Conservation (phyloP, 345 rosid species). For the Lepidium didymum region DNA sequence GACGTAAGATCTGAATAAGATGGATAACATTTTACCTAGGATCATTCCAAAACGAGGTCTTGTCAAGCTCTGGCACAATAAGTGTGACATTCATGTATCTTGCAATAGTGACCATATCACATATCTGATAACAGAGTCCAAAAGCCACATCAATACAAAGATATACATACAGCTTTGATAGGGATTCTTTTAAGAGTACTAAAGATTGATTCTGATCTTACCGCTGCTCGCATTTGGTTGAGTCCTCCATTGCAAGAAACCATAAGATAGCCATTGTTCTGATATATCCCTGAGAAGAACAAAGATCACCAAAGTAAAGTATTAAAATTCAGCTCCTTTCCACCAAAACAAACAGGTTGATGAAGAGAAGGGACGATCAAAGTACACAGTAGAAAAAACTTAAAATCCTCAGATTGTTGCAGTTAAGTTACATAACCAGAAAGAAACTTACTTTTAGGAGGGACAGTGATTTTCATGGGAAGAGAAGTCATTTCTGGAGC, state of each 20-base stretch:
- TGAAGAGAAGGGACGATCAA: background rate
- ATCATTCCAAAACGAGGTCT: conserved; percentile 87
- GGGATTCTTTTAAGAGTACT: background rate
- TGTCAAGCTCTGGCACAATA: conserved; percentile 83
- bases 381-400: background rate
- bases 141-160: background rate
- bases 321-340: background rate
- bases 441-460: conserved; percentile 70
- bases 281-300: conserved; percentile 62
- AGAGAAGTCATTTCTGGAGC: conserved; percentile 35
- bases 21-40: conserved; percentile 42
- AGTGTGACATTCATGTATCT: conserved; percentile 80
- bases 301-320: background rate
- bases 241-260: conserved; percentile 95
- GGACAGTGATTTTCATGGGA: conserved; percentile 42
- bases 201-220: conserved; percentile 17
- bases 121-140: conserved; percentile 41
- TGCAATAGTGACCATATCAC: conserved; percentile 89
- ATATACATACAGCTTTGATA: background rate
- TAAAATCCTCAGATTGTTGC: background rate
- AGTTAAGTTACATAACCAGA: background rate
- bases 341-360: background rate
- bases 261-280: conserved; percentile 92
- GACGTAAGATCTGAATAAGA: background rate
- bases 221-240: conserved; percentile 92